Conservation (phyloP, 2,329 filamentous ascomycete genomes). For the Geosmithia morbida region DNA sequence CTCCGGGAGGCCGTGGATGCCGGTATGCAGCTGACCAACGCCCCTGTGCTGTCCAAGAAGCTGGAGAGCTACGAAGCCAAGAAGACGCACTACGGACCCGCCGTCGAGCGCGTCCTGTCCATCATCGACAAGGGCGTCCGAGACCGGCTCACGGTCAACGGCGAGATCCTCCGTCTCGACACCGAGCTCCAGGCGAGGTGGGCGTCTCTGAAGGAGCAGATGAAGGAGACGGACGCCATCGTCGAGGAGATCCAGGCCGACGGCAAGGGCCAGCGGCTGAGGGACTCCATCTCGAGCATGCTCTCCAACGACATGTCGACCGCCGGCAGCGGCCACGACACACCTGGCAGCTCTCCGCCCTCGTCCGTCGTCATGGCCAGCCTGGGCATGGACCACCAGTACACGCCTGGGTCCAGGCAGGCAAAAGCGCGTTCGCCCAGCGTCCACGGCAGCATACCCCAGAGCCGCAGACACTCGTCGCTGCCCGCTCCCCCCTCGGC, state of each 20-base stretch:
- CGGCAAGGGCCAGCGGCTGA: constrained; percentile 56
- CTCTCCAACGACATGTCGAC: constrained; percentile 69
- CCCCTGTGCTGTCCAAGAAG: constrained; percentile 59
- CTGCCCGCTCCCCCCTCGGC: constrained; percentile 28
- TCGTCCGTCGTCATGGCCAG: constrained; percentile 47
- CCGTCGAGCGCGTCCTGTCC: constrained; percentile 77
- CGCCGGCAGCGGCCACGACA: constrained; percentile 53
- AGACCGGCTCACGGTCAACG: constrained; percentile 90
- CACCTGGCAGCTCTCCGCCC: constrained; percentile 52
- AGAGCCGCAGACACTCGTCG: constrained; percentile 29
- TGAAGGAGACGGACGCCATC: constrained; percentile 59
- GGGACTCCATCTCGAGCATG: constrained; percentile 89
- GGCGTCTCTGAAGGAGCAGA: constrained; percentile 60
- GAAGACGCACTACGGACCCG: constrained; percentile 84
- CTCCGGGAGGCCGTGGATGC: constrained; percentile 67
- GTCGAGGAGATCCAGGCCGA: constrained; percentile 59
- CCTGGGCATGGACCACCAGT: constrained; percentile 32
- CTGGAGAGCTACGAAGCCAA: constrained; percentile 92
- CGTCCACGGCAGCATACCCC: constrained; percentile 27
- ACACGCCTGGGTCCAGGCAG: constrained; percentile 26
- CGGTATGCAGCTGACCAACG: constrained; percentile 59
- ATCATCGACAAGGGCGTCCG: constrained; percentile 95
- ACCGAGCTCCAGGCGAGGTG: constrained; percentile 76
- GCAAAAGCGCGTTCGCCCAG: constrained; percentile 32
- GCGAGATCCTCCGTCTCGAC: constrained; percentile 79